These are phyloP conservation scores for Amylostereum areolatum DNA, from an alignment of 1,284 basidiomycete genomes.

Conservation along the genomic window DNA sequence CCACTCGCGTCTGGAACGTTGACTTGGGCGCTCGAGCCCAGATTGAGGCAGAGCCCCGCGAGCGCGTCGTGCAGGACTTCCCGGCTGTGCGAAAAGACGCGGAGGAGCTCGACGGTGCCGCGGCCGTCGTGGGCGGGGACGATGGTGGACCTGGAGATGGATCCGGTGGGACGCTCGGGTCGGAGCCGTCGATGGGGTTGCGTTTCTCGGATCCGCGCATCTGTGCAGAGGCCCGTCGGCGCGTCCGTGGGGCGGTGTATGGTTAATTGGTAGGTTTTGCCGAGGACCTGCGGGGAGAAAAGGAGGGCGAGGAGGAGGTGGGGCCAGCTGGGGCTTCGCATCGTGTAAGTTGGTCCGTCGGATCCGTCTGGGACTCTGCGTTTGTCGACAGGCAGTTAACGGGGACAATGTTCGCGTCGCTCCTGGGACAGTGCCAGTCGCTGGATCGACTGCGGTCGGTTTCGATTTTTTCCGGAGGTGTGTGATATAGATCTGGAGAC, in stretches of 20 bases:
- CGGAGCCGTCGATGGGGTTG: constrained; percentile 3
- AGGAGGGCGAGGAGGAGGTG: no score
- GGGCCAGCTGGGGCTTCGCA: no score
- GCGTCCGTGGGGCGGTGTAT: constrained; percentile 2
- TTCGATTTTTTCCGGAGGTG: no score
- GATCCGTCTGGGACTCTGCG: no score
- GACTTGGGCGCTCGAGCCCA: neutral
- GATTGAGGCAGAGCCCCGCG: neutral
- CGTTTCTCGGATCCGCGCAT: constrained; percentile 1
- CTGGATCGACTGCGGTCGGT: no score
- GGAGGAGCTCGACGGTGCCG: constrained; percentile 1
- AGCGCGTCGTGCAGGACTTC: neutral
- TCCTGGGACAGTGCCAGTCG: no score
- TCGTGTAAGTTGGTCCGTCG: no score
- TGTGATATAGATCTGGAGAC: no score
- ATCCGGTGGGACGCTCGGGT: neutral
- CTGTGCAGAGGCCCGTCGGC: neutral
- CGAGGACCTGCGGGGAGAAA: no score
- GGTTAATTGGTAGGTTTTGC: constrained; percentile 3
- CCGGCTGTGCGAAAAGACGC: neutral
- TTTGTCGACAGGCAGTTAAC: no score
- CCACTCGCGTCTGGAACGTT: neutral
- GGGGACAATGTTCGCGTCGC: no score
- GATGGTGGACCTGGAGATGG: neutral
- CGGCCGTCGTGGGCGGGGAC: constrained; percentile 3